A percentile compares a stretch with the other conserved stretches of the same genome.
Conservation (phyloP, 768 basidiomycete species). For the Omphalotus guepiniiformis region DNA sequence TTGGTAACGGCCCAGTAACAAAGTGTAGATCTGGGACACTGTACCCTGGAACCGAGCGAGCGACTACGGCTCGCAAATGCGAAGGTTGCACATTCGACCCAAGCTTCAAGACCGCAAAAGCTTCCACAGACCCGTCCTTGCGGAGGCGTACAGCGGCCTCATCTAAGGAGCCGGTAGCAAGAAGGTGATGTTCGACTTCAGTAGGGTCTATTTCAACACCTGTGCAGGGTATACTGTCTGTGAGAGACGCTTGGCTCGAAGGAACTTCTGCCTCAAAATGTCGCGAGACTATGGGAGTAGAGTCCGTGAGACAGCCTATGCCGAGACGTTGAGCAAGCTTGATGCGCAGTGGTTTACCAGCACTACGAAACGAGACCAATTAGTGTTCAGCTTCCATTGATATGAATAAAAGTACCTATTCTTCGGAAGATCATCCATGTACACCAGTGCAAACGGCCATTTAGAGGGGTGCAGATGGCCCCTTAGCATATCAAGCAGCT, state of each 20-base stretch:
- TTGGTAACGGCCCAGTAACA: constrained; percentile 20
- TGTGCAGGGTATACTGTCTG: constrained; percentile 32
- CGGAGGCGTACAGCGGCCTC: constrained; percentile 30
- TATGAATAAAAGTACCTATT: constrained; percentile 25
- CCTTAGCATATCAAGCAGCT: constrained; percentile 21
- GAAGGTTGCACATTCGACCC: constrained; percentile 14
- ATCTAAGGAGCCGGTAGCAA: constrained; percentile 22
- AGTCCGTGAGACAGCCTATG: constrained; percentile 31
- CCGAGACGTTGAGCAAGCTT: constrained; percentile 36
- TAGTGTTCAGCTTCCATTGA: neutral
- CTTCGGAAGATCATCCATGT: constrained; percentile 44
- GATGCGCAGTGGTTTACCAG: constrained; percentile 42
- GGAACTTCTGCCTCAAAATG: constrained; percentile 37
- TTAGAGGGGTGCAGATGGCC: constrained; percentile 43
- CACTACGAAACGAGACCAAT: constrained; percentile 16
- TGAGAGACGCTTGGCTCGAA: constrained; percentile 24
- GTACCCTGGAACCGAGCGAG: constrained; percentile 32
- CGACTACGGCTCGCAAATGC: constrained; percentile 18
- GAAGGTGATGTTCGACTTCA: constrained; percentile 24
- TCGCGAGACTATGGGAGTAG: constrained; percentile 26
- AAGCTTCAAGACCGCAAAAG: constrained; percentile 28
- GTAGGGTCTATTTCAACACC: constrained; percentile 25
- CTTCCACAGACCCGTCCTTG: constrained; percentile 29
- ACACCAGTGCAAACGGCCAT: constrained; percentile 45
- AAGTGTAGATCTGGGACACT: constrained; percentile 33